Conservation (phyloP, 1,284 basidiomycete species). For the Puccinia hordei region DNA sequence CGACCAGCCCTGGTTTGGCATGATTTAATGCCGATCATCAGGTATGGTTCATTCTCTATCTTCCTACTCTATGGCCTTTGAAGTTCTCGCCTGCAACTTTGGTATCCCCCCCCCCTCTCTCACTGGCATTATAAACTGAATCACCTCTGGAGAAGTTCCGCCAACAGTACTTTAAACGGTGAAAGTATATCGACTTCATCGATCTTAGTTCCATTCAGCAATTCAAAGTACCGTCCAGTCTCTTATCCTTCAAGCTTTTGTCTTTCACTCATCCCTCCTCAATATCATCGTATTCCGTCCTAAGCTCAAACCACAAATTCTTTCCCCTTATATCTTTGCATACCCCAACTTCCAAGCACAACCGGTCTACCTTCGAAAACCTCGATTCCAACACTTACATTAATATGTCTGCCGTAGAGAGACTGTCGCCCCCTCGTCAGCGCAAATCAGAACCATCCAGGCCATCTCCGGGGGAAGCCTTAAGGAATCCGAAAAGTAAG, state of each 20-base stretch:
- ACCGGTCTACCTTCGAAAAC: background rate
- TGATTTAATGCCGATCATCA: background rate
- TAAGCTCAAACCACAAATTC: background rate
- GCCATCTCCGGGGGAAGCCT: conserved; percentile 11
- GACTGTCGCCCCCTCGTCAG: conserved; percentile 24
- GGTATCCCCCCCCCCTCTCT: background rate
- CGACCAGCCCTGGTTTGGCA: conserved; percentile 27
- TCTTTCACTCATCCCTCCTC: background rate
- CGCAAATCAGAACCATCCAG: conserved; percentile 35
- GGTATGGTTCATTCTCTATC: conserved; percentile 4
- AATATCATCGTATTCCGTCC: background rate
- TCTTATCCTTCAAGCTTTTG: background rate
- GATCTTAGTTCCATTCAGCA: background rate
- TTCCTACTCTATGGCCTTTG: background rate
- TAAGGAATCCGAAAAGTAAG: background rate
- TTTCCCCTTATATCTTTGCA: background rate
- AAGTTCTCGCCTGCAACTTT: background rate
- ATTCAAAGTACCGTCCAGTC: background rate
- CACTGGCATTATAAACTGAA: too few species aligned
- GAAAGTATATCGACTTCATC: background rate
- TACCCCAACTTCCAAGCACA: background rate
- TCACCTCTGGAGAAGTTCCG: too few species aligned
- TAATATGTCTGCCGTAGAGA: background rate
- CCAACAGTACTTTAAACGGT: too few species aligned
- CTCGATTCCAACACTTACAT: background rate